Evolutionary conservation across 2,329 filamentous ascomycete genomes (phyloP).

Genomic region (Bipolaris sorokiniana): DNA sequence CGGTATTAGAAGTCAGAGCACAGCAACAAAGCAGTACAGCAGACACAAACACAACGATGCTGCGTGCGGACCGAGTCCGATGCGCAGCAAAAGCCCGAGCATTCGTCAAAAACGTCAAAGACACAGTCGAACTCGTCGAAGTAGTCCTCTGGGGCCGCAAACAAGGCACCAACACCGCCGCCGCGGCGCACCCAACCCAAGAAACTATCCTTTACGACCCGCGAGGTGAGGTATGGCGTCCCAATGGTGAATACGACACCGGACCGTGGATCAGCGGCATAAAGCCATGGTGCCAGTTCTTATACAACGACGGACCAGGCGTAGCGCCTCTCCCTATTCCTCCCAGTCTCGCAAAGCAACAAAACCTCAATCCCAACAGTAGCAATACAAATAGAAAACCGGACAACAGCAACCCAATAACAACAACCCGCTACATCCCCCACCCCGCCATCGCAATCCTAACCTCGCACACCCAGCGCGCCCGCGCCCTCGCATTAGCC

Average conservation of each 20-base stretch:
- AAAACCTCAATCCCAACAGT: no score
- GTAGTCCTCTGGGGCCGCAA: slow-evolving; percentile 9
- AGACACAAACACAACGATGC: neutral
- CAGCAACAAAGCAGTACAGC: neutral
- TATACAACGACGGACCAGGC: slow-evolving; percentile 29
- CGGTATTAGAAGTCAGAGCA: slow-evolving; percentile 12
- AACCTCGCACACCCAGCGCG: slow-evolving; percentile 25
- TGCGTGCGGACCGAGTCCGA: neutral
- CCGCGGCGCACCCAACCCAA: neutral
- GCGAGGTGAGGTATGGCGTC: neutral
- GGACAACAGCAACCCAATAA: neutral
- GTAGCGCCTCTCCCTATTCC: slow-evolving; percentile 1
- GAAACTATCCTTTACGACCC: slow-evolving; percentile 21
- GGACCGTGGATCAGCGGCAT: slow-evolving; percentile 32
- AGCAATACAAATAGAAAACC: neutral
- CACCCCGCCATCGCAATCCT: slow-evolving; percentile 34
- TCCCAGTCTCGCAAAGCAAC: neutral
- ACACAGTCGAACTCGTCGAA: slow-evolving; percentile 7
- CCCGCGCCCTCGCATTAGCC: slow-evolving; percentile 1
- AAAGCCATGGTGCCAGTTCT: slow-evolving; percentile 39
- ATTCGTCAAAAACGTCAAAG: slow-evolving; percentile 8
- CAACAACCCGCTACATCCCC: slow-evolving; percentile 25
- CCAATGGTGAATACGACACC: slow-evolving; percentile 2
- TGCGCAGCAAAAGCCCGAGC: neutral
- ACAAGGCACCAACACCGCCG: neutral